Percentiles rank a stretch among this genome's conserved stretches.
These are phyloP conservation scores for Aspergillus chevalieri DNA, from an alignment of 2,329 filamentous ascomycete genomes.

Conservation along the genomic window DNA sequence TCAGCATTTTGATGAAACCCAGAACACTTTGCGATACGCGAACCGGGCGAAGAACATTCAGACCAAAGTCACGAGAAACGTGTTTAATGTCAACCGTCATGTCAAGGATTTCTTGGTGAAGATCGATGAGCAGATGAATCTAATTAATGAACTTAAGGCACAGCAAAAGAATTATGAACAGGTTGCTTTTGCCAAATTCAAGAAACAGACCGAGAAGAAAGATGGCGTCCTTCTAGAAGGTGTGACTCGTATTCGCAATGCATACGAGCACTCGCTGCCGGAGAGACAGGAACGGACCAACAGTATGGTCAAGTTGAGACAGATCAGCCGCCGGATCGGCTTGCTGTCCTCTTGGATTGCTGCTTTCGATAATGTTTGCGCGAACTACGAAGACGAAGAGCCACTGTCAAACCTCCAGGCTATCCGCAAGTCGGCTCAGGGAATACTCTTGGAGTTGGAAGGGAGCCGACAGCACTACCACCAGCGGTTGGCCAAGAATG, in stretches of 20 bases:
- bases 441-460: slow-evolving; percentile 83
- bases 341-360: slow-evolving; percentile 89
- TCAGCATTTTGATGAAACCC: slow-evolving; percentile 94
- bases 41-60: slow-evolving; percentile 99
- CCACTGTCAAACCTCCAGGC: slow-evolving; percentile 60
- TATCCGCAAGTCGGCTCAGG: slow-evolving; percentile 81
- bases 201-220: slow-evolving; percentile 81
- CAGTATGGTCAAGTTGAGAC: slow-evolving; percentile 74
- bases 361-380: slow-evolving; percentile 79
- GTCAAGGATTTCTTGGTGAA: slow-evolving; percentile 99
- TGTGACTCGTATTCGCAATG: slow-evolving; percentile 67
- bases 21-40: slow-evolving; percentile 94
- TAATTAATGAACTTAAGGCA: slow-evolving; percentile 91
- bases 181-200: slow-evolving; percentile 78
- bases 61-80: slow-evolving; percentile 97
- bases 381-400: slow-evolving; percentile 58
- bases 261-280: slow-evolving; percentile 71
- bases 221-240: slow-evolving; percentile 71
- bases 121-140: slow-evolving; percentile 95
- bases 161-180: slow-evolving; percentile 86
- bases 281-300: slow-evolving; percentile 74
- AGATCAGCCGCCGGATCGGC: slow-evolving; percentile 76
- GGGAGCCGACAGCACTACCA: slow-evolving; percentile 85
- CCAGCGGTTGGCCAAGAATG: slow-evolving; percentile 69
- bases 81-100: slow-evolving; percentile 97